Evolutionary conservation across 2,329 filamentous ascomycete species (phyloP).

Genomic region (Pseudogymnoascus sp.): DNA sequence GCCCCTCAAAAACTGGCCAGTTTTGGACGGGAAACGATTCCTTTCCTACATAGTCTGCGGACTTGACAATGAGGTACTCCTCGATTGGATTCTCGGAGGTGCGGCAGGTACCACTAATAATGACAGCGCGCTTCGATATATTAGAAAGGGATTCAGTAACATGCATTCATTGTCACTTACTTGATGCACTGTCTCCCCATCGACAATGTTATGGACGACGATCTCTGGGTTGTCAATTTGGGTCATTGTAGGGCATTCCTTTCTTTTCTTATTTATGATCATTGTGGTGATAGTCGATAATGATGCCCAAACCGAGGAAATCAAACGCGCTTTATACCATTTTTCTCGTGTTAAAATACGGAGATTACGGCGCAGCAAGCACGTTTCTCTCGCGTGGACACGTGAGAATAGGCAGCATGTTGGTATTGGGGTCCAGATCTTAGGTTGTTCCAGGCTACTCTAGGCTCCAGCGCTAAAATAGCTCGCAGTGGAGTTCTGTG

Average conservation of each 20-base stretch:
- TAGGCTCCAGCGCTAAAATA: not conserved
- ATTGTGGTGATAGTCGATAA: not conserved
- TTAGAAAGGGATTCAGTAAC: not conserved
- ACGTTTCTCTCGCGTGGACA: not conserved
- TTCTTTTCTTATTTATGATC: not conserved
- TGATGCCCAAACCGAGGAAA: not conserved
- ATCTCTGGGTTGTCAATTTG: not conserved
- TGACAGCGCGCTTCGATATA: not conserved
- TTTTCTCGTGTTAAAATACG: not conserved
- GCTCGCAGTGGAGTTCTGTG: not conserved
- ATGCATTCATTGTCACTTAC: not conserved
- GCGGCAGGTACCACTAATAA: not conserved
- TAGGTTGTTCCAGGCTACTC: not conserved
- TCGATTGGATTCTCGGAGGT: conserved; percentile 12
- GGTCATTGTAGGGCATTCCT: not conserved
- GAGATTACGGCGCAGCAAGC: not conserved
- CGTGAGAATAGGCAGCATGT: not conserved
- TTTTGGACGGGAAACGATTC: conserved; percentile 48
- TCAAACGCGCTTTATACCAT: not conserved
- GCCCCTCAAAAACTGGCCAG: conserved; percentile 58
- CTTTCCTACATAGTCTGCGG: conserved; percentile 20
- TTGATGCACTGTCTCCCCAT: not conserved
- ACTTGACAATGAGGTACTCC: conserved; percentile 21
- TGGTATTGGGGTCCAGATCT: not conserved
- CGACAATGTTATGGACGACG: not conserved